phyloP scores from a whole-genome alignment of 1,284 basidiomycete genomes.

The Trichosporon sp. region DNA sequence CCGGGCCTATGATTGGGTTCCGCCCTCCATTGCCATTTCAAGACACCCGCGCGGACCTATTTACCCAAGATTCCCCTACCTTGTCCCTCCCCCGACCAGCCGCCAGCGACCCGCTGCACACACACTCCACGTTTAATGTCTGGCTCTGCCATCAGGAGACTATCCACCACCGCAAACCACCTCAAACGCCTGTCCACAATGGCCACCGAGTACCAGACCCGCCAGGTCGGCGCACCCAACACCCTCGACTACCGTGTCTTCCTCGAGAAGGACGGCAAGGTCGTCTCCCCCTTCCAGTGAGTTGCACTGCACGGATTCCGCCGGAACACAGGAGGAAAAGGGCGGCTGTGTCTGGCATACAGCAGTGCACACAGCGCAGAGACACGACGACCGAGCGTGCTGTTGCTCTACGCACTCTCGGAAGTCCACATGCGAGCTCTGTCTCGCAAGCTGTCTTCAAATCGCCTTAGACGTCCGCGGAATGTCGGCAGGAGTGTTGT shows the following conservation, averaged over 20 bases:
- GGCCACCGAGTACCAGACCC: slow-evolving; percentile 22
- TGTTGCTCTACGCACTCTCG: background rate
- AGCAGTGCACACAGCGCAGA: background rate
- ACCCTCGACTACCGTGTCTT: slow-evolving; percentile 83
- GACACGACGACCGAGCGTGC: background rate
- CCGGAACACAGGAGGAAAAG: background rate
- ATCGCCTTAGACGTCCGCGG: background rate
- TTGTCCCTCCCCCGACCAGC: background rate
- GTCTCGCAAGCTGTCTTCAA: background rate
- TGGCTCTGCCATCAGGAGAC: slow-evolving; percentile 11
- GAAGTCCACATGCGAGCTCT: too few species aligned
- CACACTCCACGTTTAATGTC: slow-evolving; percentile 6
- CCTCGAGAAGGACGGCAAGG: slow-evolving; percentile 80
- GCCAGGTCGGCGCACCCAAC: slow-evolving; percentile 23
- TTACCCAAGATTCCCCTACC: slow-evolving; percentile 1
- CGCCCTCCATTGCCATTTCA: background rate
- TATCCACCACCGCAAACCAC: slow-evolving; percentile 22
- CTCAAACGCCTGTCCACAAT: slow-evolving; percentile 19
- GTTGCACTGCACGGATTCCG: slow-evolving; percentile 13
- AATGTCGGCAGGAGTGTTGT: background rate
- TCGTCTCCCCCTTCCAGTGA: slow-evolving; percentile 82
- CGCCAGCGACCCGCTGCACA: too few species aligned
- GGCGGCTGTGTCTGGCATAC: background rate
- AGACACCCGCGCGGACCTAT: background rate
- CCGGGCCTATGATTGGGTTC: slow-evolving; percentile 1